Conservation (phyloP, 495 filamentous ascomycete species). For the Daldinia concentrica region DNA sequence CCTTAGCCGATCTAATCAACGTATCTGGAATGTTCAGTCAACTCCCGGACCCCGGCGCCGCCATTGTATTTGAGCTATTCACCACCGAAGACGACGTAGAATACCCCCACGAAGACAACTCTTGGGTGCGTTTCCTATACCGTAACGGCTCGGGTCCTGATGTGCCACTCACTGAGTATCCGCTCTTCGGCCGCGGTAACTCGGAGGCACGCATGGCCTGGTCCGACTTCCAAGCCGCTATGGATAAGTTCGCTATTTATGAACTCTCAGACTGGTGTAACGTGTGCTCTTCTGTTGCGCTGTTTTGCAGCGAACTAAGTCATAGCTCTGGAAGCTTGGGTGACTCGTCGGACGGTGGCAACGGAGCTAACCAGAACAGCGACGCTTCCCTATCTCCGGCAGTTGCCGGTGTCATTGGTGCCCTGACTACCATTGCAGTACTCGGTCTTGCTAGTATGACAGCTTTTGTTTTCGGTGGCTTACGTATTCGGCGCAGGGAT, state of each 20-base stretch:
- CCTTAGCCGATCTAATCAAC: slow-evolving; percentile 46
- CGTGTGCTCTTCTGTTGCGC: slow-evolving; percentile 38
- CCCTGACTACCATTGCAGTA: slow-evolving; percentile 44
- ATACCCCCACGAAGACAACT: slow-evolving; percentile 40
- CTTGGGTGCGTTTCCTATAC: slow-evolving; percentile 55
- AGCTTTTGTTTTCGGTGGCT: slow-evolving; percentile 43
- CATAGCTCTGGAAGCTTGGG: slow-evolving; percentile 2
- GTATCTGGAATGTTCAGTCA: slow-evolving; percentile 36
- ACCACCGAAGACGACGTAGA: slow-evolving; percentile 38
- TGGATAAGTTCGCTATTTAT: slow-evolving; percentile 41
- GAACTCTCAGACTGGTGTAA: slow-evolving; percentile 47
- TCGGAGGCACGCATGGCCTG: slow-evolving; percentile 42
- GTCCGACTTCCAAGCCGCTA: slow-evolving; percentile 37
- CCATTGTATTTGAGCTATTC: slow-evolving; percentile 57
- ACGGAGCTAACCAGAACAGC: not conserved
- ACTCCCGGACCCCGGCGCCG: slow-evolving; percentile 52
- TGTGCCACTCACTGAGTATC: slow-evolving; percentile 40
- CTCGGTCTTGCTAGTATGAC: slow-evolving; percentile 30
- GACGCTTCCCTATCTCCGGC: slow-evolving; percentile 38
- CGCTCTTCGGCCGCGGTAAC: slow-evolving; percentile 47
- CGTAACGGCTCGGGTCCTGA: slow-evolving; percentile 45
- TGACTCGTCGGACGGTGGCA: not conserved
- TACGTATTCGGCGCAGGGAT: slow-evolving; percentile 41
- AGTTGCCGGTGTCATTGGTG: slow-evolving; percentile 53
- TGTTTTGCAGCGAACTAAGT: slow-evolving; percentile 44